phyloP scores from a whole-genome alignment of 192 early-diverging fungal genomes.

The Rhizophlyctis rosea region DNA sequence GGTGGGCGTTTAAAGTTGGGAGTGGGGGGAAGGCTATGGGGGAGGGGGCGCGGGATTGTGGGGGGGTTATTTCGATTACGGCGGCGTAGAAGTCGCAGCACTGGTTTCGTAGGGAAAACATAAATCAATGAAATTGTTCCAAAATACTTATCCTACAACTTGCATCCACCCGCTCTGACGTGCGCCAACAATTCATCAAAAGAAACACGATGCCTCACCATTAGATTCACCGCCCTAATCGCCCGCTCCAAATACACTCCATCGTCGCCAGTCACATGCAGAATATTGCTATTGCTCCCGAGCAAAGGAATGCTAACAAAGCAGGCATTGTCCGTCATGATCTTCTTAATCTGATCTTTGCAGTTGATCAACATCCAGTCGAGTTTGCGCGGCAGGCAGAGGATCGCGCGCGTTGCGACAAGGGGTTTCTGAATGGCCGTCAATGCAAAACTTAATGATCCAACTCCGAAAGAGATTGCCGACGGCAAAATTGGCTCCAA shows the following conservation, averaged over 20 bases:
- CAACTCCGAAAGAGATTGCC: background rate
- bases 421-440: too few relatives aligned
- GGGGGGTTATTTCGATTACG: conserved; percentile 34
- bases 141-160: too few relatives aligned
- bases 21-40: conserved; percentile 14
- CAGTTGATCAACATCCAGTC: conserved; percentile 74
- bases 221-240: conserved; percentile 62
- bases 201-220: conserved; percentile 44
- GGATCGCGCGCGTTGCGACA: conserved; percentile 50
- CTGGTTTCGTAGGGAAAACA: too few relatives aligned
- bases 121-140: too few relatives aligned
- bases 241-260: conserved; percentile 70
- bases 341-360: conserved; percentile 58
- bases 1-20: conserved; percentile 32
- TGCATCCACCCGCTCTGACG: too few relatives aligned
- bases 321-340: conserved; percentile 77
- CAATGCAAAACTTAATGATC: too few relatives aligned
- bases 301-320: conserved; percentile 62
- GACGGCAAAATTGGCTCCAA: conserved; percentile 20
- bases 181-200: conserved; percentile 1
- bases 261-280: conserved; percentile 66
- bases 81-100: conserved; percentile 53
- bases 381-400: conserved; percentile 64
- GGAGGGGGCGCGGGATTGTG: conserved; percentile 6
- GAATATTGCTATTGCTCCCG: conserved; percentile 46